These are phyloP conservation scores for Lentinula boryana DNA, from an alignment of 768 basidiomycete genomes.

Conservation along the genomic window DNA sequence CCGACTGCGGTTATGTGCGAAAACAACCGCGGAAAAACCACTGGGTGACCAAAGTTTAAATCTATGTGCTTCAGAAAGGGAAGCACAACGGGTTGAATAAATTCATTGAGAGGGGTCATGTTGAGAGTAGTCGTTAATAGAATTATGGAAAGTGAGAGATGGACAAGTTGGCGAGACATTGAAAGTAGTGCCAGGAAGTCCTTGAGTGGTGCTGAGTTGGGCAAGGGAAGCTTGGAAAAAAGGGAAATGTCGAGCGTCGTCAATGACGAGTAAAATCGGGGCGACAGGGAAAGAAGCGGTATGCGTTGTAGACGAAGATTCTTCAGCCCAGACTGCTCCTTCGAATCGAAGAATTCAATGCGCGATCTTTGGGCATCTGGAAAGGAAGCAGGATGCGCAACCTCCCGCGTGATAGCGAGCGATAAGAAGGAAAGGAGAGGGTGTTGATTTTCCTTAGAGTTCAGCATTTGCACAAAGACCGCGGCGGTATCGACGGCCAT, in stretches of 20 bases:
- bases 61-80: slow-evolving; percentile 35
- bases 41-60: slow-evolving; percentile 39
- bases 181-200: slow-evolving; percentile 33
- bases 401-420: background rate
- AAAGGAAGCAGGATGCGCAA: background rate
- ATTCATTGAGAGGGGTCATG: slow-evolving; percentile 21
- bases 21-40: slow-evolving; percentile 37
- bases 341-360: background rate
- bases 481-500: background rate
- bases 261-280: slow-evolving; percentile 30
- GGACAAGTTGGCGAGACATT: slow-evolving; percentile 33
- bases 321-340: slow-evolving; percentile 4
- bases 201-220: slow-evolving; percentile 24
- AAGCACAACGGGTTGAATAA: slow-evolving; percentile 21
- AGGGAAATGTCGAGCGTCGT: slow-evolving; percentile 32
- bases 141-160: slow-evolving; percentile 35
- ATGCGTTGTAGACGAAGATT: slow-evolving; percentile 37
- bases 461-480: background rate
- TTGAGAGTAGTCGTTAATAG: slow-evolving; percentile 21
- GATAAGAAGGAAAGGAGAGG: background rate
- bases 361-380: background rate
- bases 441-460: background rate
- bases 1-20: slow-evolving; percentile 32
- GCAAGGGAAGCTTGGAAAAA: slow-evolving; percentile 22
- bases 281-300: slow-evolving; percentile 31